These are phyloP conservation scores for Vicia faba DNA, from an alignment of 306 rosid genomes.

Conservation along the genomic window DNA sequence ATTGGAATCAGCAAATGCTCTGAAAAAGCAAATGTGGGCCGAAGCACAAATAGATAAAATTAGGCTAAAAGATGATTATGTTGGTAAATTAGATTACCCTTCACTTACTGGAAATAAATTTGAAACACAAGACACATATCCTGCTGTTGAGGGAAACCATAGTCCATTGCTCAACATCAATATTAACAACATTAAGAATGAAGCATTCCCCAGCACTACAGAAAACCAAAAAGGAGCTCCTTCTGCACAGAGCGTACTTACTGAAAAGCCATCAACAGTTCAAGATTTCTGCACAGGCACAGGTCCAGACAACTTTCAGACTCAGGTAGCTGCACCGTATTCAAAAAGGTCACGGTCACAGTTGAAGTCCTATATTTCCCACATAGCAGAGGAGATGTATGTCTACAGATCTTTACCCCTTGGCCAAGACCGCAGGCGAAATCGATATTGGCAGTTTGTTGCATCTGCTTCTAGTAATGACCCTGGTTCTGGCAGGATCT, in stretches of 20 bases:
- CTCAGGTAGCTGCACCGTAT: constrained; percentile 72
- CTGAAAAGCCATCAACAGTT: constrained; percentile 54
- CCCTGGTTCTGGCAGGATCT: constrained; percentile 98
- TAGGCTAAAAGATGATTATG: constrained; percentile 78
- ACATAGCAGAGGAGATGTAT: constrained; percentile 93
- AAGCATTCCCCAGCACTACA: constrained; percentile 64
- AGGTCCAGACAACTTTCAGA: constrained; percentile 68
- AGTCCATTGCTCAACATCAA: constrained; percentile 75
- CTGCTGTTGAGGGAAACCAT: constrained; percentile 66
- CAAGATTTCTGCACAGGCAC: constrained; percentile 62
- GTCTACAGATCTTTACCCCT: constrained; percentile 96
- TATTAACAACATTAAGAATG: constrained; percentile 49
- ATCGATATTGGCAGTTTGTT: constrained; percentile 95
- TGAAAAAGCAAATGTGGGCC: constrained; percentile 99
- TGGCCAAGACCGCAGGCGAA: constrained; percentile 97
- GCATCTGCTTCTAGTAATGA: constrained; percentile 93
- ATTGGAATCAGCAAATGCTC: constrained; percentile 92
- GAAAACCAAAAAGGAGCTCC: constrained; percentile 60
- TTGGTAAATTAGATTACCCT: constrained; percentile 62
- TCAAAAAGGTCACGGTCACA: constrained; percentile 95
- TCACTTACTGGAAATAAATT: constrained; percentile 56
- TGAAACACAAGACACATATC: constrained; percentile 60
- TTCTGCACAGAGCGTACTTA: constrained; percentile 48
- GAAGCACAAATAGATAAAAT: constrained; percentile 96
- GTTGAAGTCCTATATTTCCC: constrained; percentile 87